A percentile compares a stretch with the other conserved stretches of the same genome.
phyloP scores from a whole-genome alignment of 768 basidiomycete genomes.

The Lactifluus echinatus region DNA sequence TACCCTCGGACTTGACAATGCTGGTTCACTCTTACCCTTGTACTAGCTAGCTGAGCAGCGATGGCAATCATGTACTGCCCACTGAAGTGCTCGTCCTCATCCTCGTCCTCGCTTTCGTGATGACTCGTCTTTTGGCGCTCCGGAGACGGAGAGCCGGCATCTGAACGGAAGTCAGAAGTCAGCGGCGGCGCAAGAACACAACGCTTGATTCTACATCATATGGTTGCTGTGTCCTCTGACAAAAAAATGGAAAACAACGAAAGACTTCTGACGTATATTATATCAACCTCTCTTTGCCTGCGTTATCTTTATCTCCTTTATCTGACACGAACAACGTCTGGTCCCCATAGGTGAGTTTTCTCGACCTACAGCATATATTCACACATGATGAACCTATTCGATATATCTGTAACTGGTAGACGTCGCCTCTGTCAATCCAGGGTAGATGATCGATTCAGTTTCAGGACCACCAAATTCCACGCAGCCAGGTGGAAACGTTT shows the following conservation, averaged over 20 bases:
- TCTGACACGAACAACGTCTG: not conserved
- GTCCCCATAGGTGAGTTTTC: not conserved
- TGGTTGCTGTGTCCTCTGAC: constrained; percentile 2
- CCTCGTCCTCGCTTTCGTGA: too few species aligned
- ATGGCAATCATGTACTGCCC: not conserved
- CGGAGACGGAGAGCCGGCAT: not conserved
- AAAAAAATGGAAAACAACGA: not conserved
- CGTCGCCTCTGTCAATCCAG: too few species aligned
- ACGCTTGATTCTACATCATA: not conserved
- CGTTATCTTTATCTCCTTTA: not conserved
- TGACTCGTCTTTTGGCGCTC: constrained; percentile 5
- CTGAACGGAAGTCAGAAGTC: not conserved
- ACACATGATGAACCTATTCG: not conserved
- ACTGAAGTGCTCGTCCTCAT: too few species aligned
- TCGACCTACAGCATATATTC: not conserved
- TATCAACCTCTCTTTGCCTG: not conserved
- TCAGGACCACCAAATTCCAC: not conserved
- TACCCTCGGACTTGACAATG: not conserved
- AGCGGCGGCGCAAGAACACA: not conserved
- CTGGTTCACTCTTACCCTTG: not conserved
- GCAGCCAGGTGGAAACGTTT: not conserved
- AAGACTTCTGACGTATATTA: not conserved
- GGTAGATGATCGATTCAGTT: not conserved
- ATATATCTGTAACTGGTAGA: not conserved
- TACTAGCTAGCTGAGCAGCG: not conserved